Conservation (phyloP, 805 yeast genomes). For the Starmerella roubikii region DNA sequence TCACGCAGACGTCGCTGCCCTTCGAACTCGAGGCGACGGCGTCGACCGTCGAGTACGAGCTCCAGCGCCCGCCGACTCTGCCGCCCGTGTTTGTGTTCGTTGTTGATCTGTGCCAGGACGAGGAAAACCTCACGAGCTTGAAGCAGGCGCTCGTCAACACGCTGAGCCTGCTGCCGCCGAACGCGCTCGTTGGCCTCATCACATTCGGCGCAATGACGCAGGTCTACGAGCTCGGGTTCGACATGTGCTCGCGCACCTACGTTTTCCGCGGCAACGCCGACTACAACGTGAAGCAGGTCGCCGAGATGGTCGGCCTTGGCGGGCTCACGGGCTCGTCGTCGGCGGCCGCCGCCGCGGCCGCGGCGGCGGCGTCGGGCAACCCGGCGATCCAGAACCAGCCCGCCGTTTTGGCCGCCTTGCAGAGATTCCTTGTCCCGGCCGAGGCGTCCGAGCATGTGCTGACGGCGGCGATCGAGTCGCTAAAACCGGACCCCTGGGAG, state of each 20-base stretch:
- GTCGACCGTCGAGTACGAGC: slow-evolving; percentile 74
- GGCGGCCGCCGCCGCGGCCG: slow-evolving; percentile 15
- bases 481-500: slow-evolving; percentile 79
- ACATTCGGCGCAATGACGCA: slow-evolving; percentile 85
- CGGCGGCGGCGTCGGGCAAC: slow-evolving; percentile 33
- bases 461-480: slow-evolving; percentile 61
- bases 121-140: slow-evolving; percentile 70
- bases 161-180: slow-evolving; percentile 71
- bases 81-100: slow-evolving; percentile 83
- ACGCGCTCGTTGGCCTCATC: slow-evolving; percentile 74
- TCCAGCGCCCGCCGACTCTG: slow-evolving; percentile 61
- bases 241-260: slow-evolving; percentile 55
- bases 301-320: slow-evolving; percentile 46
- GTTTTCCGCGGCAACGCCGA: slow-evolving; percentile 86
- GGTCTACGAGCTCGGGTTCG: slow-evolving; percentile 67
- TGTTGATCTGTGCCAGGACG: slow-evolving; percentile 80
- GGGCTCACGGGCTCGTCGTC: background rate
- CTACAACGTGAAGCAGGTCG: slow-evolving; percentile 41
- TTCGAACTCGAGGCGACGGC: slow-evolving; percentile 56
- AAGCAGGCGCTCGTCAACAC: slow-evolving; percentile 69
- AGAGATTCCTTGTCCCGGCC: slow-evolving; percentile 60
- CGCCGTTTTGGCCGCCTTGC: slow-evolving; percentile 30
- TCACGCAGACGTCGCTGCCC: slow-evolving; percentile 66
- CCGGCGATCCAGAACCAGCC: slow-evolving; percentile 14
- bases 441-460: slow-evolving; percentile 72